phyloP scores from a whole-genome alignment of 1,284 basidiomycete species.

The Earliella scabrosa region DNA sequence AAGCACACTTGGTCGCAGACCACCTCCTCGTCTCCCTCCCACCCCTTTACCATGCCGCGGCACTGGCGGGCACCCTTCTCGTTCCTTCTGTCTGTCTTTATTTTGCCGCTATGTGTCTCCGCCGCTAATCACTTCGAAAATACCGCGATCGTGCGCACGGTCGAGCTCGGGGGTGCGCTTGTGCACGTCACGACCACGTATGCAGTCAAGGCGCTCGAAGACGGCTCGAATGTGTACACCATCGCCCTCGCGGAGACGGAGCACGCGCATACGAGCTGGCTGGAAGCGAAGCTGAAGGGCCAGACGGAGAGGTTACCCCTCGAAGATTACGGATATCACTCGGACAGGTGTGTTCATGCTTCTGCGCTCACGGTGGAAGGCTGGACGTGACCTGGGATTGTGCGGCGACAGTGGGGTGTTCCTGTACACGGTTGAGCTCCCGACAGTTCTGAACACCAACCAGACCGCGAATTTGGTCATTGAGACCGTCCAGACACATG shows the following conservation, averaged over 20 bases:
- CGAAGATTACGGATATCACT: slow-evolving; percentile 52
- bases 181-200: slow-evolving; percentile 89
- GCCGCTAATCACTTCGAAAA: slow-evolving; percentile 76
- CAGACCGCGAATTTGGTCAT: slow-evolving; percentile 76
- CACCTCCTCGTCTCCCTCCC: slow-evolving; percentile 14
- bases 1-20: slow-evolving; percentile 22
- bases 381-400: not conserved
- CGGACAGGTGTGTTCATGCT: slow-evolving; percentile 49
- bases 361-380: not conserved
- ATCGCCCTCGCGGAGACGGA: slow-evolving; percentile 72
- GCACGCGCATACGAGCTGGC: slow-evolving; percentile 72
- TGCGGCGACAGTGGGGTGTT: slow-evolving; percentile 38
- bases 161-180: slow-evolving; percentile 87
- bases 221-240: slow-evolving; percentile 67
- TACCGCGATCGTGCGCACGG: slow-evolving; percentile 81
- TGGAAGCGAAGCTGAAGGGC: slow-evolving; percentile 81
- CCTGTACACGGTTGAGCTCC: slow-evolving; percentile 46
- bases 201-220: slow-evolving; percentile 74
- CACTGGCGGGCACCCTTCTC: slow-evolving; percentile 36
- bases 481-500: slow-evolving; percentile 77
- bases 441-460: slow-evolving; percentile 52
- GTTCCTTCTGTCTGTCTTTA: slow-evolving; percentile 30
- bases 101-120: slow-evolving; percentile 33
- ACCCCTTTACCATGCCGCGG: slow-evolving; percentile 34
- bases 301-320: slow-evolving; percentile 61